phyloP scores from a whole-genome alignment of 192 early-diverging fungal species.

The Chytriomyces hyalinus region DNA sequence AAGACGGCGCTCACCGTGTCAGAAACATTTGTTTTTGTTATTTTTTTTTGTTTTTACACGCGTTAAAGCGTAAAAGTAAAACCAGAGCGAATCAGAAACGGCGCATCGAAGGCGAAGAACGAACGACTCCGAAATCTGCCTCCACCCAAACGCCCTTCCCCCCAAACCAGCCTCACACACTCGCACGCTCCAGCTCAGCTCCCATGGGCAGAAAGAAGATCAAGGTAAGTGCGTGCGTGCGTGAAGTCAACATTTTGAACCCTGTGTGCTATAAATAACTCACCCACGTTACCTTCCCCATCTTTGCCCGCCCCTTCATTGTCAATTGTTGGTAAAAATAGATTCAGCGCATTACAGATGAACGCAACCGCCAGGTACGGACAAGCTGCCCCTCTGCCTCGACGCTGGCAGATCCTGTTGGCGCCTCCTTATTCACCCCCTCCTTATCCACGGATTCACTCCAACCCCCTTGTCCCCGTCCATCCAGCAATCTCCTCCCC shows the following conservation, averaged over 20 bases:
- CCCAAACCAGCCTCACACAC: no score
- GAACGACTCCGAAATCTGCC: no score
- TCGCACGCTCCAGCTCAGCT: no score
- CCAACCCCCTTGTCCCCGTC: not conserved
- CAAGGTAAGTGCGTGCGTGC: conserved; percentile 50
- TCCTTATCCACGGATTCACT: not conserved
- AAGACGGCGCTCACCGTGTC: no score
- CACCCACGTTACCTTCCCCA: not conserved
- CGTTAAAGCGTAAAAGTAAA: no score
- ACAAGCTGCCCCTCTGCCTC: not conserved
- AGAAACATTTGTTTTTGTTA: no score
- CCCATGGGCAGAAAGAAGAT: conserved; percentile 94
- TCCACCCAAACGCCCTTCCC: no score
- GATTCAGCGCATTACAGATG: conserved; percentile 86
- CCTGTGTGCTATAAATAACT: conserved; percentile 23
- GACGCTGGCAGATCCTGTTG: not conserved
- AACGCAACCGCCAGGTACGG: conserved; percentile 88
- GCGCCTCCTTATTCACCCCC: not conserved
- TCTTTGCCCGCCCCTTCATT: not conserved
- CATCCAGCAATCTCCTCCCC: not conserved
- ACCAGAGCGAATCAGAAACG: no score
- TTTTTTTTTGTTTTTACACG: no score
- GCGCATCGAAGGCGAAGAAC: no score
- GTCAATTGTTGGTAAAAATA: not conserved
- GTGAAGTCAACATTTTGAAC: no score